Base-by-base conservation (phyloP, 192 early-diverging fungal species). In the Phlyctochytrium planicorne region DNA sequence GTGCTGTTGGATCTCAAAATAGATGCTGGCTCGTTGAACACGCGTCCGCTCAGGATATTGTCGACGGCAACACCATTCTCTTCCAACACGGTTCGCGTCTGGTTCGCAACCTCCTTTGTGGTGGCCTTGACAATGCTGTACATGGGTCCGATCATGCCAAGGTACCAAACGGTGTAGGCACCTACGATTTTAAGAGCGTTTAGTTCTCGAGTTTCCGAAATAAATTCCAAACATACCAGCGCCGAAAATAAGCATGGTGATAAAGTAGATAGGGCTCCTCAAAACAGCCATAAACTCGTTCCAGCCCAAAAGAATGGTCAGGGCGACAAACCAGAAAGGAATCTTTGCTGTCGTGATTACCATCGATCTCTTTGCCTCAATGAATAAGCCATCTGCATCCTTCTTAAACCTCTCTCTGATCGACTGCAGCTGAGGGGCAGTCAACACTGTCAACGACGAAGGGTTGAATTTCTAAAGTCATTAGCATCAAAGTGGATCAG, bases 341-440 rank as follows among this genome's bases (percentile, higher is more conserved):
- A 97, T 85, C 52, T 88, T 90, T 62, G 90, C 90, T 33, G 91
- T 93, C 3, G 92, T 93, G 24, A 76, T 64, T 1, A 99, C 95
- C 60, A 93, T 90, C 1, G 94, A 90, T 30, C 97, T 89, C 80
- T 99, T 99, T 1, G 97, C 97, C 69, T 99, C 97, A 40, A 97
- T 72, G 60, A 93, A 98, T 72, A 95, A 84, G 0, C 87, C 88
- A 78, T 98, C 94, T 0, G 91, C 91, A 67, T 98, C 94, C 27
- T 89, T 85, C 63, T 89, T 87, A 81, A 99, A 98, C 63, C 90
- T 80, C 55, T 85, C 89, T 10, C 80, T 81, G 68, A 98, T 77
- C 6, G 25, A 65, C 59, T 78, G 69, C 37, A 84, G 60, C 30
- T 74, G 77, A n/a, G 47, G 62, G 3, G 78, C 52, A 12, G 70